Evolutionary conservation across 2,329 filamentous ascomycete species (phyloP), one percentile per base, ranked within the genome.

Genomic region (Cladophialophora immunda): DNA sequence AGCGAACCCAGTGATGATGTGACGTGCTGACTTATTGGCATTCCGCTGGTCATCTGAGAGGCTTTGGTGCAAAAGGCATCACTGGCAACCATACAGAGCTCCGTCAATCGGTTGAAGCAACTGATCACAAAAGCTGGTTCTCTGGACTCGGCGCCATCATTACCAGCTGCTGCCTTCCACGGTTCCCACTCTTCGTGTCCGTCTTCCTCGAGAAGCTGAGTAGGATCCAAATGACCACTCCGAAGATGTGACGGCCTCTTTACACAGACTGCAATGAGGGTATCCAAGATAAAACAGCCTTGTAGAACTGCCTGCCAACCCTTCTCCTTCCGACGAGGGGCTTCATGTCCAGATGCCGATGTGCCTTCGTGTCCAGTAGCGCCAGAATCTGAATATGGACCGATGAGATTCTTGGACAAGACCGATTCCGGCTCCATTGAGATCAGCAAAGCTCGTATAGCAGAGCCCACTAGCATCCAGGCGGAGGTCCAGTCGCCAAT

Each of bases 161-260:
- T 27, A 19, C 30, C 50, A 45, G 58, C 45, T 29, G 88, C 85
- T 27, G n/a, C 11, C 29, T 19, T 82, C 90, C 90, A 93, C 1
- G 89, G 87, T 70, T 90, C 87, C 90, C 90, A 92, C 78, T 92
- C 90, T 73, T 92, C 90, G 22, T 90, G 78, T 1, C 89, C 89
- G 71, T 91, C 88, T 75, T 91, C 89, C 29, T 86, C 82, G 2
- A 90, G 79, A 2, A 78, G 76, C 9, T 83, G 83, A 32, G 83
- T 74, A 29, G 53, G 13, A 36, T 34, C 13, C 4, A 81, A 70
- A 53, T 82, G 73, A 3, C 71, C 71, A 19, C 73, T 68, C 50
- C 77, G 78, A 66, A 86, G 79, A 68, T 83, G 82, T 2, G 82
- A 80, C 8, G 77, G 76, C 25, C 80, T 76, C 5, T 77, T 78